phyloP scores from a whole-genome alignment of 306 rosid species.

The Ormosia emarginata region DNA sequence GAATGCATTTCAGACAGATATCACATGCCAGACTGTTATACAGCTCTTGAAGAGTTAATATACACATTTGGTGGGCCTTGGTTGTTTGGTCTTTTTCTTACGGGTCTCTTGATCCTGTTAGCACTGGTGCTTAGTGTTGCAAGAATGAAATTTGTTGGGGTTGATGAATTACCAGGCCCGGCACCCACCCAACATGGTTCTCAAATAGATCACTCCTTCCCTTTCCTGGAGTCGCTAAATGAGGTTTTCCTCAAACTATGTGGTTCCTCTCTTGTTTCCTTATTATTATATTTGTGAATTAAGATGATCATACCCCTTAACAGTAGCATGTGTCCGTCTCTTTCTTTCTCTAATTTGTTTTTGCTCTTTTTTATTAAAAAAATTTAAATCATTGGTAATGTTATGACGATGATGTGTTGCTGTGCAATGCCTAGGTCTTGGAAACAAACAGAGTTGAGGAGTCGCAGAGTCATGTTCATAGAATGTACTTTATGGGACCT shows the following conservation, averaged over 20 bases:
- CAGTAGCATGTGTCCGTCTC: not conserved
- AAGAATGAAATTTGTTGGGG: conserved; percentile 91
- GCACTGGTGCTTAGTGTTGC: conserved; percentile 97
- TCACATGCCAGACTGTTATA: conserved; percentile 94
- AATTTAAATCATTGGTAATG: not conserved
- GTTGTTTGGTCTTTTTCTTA: conserved; percentile 85
- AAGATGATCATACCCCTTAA: not conserved
- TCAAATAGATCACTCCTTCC: conserved; percentile 97
- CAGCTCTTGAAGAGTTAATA: conserved; percentile 94
- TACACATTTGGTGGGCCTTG: conserved; percentile 98
- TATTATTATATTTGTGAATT: not conserved
- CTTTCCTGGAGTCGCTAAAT: conserved; percentile 90
- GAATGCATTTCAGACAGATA: conserved; percentile 90
- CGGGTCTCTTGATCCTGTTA: conserved; percentile 75
- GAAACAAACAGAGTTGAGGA: conserved; percentile 99
- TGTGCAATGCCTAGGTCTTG: conserved; percentile 59
- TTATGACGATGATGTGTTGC: conserved; percentile 2
- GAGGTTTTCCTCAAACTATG: conserved; percentile 61
- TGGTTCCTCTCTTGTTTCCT: conserved; percentile 11
- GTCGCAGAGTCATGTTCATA: conserved; percentile 92
- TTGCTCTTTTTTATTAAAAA: not conserved
- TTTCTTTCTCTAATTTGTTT: not conserved
- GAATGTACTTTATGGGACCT: conserved; percentile 98
- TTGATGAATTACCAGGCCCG: conserved; percentile 90
- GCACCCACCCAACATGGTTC: conserved; percentile 96